A percentile compares a stretch with the other conserved stretches of the same genome.
Evolutionary conservation across 768 basidiomycete species (phyloP).

Genomic region (Mrakia gelida): DNA sequence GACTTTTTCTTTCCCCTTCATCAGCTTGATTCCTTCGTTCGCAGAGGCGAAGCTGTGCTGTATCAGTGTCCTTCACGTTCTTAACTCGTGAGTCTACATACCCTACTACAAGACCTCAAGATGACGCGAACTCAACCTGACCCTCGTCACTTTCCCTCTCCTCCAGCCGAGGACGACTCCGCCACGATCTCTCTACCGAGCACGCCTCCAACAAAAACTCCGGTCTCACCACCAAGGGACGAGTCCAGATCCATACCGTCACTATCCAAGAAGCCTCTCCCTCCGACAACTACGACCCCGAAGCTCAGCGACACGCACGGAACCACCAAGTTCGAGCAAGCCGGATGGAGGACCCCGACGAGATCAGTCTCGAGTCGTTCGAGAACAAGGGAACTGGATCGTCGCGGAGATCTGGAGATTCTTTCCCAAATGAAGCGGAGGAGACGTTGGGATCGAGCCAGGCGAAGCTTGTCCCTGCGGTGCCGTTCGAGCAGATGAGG

Average conservation of each 20-base stretch:
- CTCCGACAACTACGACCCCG: neutral
- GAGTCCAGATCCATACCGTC: conserved; percentile 11
- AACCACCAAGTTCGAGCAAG: neutral
- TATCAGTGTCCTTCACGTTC: neutral
- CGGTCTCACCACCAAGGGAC: conserved; percentile 5
- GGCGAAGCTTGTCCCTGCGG: neutral
- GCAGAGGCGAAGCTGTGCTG: neutral
- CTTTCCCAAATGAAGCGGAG: neutral
- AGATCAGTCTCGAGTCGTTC: conserved; percentile 13
- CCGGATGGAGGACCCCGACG: neutral
- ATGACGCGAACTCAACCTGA: neutral
- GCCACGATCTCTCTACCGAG: conserved; percentile 16
- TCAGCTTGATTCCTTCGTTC: neutral
- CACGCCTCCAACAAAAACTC: neutral
- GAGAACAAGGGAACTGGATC: neutral
- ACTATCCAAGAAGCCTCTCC: neutral
- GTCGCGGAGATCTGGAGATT: neutral
- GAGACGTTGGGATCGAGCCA: neutral
- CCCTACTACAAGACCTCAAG: neutral
- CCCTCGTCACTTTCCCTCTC: neutral
- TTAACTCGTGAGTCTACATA: neutral
- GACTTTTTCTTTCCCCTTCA: neutral
- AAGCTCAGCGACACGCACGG: neutral
- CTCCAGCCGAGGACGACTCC: neutral
- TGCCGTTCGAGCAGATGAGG: conserved; percentile 4